Evolutionary conservation across 2,329 filamentous ascomycete genomes (phyloP), one percentile per base, ranked within the genome.

Genomic region (Cryphonectria nitschkei): DNA sequence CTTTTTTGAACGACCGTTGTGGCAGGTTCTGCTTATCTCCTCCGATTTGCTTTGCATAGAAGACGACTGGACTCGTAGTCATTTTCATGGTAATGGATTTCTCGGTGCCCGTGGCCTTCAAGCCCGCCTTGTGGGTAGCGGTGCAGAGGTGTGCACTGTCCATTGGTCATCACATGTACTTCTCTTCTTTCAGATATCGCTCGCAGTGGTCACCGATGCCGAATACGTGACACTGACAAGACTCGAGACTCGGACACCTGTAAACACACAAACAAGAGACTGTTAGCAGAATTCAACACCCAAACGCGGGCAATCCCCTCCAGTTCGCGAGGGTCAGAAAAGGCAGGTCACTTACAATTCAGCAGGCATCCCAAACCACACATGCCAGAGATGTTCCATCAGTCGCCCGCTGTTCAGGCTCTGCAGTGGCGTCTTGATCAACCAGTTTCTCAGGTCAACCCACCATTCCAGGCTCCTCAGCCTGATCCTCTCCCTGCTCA

Each of bases 351-450:
- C 75, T 70, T 43, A 76, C 75, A 73, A 63, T 50, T 74, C 70
- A 2, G 70, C 67, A 26, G 72, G 67, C 39, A 74, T 62, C 2
- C 76, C 74, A 65, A 76, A 71, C 69, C 75, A 87, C 5, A 85
- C 78, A 77, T 88, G 85, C 85, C 86, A 88, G 19, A 86, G 75
- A 73, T 84, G 86, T 76, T 88, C 86, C 77, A 87, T 81, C 29
- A 86, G 78, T 41, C 85, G 79, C 1, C 85, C 86, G 22, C 82
- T 84, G n/a, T 78, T 78, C 39, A 79, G 78, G 73, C 84, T 82
- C 43, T 78, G 77, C 70, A 83, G 75, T 13, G 80, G 77, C 1
- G 84, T 84, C 2, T 83, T 79, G 4, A 85, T 75, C 22, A 87
- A 72, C 85, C 85, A 88, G 54, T 83, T 76, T 3, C 85, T 80